phyloP scores from a whole-genome alignment of 2,329 filamentous ascomycete genomes.

The Aspergillus japonicus region DNA sequence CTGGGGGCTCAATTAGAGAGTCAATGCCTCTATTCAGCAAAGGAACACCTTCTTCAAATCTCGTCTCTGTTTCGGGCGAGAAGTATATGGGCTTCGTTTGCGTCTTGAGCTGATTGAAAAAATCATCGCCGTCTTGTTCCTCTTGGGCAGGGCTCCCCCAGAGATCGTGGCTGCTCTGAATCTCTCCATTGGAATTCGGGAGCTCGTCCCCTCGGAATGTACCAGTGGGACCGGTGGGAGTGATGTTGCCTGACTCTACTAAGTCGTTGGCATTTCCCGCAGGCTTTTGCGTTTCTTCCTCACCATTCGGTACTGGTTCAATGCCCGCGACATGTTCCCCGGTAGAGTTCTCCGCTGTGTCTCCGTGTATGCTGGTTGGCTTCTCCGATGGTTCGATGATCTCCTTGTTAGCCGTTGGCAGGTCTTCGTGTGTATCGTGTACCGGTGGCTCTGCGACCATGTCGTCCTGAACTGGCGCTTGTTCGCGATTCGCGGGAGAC shows the following conservation, averaged over 20 bases:
- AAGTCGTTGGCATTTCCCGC: background rate
- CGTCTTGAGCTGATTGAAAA: constrained; percentile 56
- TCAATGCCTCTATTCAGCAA: constrained; percentile 49
- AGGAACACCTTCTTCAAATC: constrained; percentile 70
- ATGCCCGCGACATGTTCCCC: background rate
- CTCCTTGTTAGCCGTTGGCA: background rate
- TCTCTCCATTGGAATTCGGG: constrained; percentile 14
- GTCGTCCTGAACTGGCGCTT: background rate
- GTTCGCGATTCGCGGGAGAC: background rate
- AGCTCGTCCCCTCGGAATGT: constrained; percentile 7
- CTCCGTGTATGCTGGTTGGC: background rate
- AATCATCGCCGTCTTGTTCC: constrained; percentile 51
- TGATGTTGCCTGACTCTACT: background rate
- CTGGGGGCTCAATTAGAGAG: constrained; percentile 24
- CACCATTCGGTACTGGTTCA: background rate
- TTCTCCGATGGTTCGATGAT: background rate
- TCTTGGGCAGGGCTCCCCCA: constrained; percentile 50
- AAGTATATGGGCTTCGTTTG: constrained; percentile 41
- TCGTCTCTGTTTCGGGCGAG: constrained; percentile 51
- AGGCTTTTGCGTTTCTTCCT: background rate
- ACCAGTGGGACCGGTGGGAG: background rate
- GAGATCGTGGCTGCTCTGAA: constrained; percentile 26
- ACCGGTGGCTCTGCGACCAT: background rate
- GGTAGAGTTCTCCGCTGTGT: background rate
- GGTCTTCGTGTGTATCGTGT: background rate